A percentile compares a stretch with the other conserved stretches of the same genome.
phyloP scores from a whole-genome alignment of 1,284 basidiomycete species.

The Ganoderma resinaceum region DNA sequence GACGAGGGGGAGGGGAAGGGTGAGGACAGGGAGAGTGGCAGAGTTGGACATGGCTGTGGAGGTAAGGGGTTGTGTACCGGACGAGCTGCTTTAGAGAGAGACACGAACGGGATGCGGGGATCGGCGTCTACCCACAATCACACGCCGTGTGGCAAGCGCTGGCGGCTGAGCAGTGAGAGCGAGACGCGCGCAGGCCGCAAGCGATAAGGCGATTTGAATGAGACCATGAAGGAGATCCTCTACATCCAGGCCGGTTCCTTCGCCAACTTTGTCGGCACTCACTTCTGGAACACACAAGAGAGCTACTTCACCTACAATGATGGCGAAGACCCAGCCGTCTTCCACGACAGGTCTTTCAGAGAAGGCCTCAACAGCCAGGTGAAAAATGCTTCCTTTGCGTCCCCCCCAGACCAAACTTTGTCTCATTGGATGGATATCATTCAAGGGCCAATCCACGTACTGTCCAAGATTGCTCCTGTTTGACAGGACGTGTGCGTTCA shows the following conservation, averaged over 20 bases:
- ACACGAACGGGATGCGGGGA: constrained; percentile 13
- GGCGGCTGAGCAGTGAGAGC: too few relatives aligned
- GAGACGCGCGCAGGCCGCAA: not conserved
- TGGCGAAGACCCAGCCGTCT: constrained; percentile 50
- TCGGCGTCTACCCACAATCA: constrained; percentile 20
- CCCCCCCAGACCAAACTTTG: not conserved
- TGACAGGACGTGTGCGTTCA: constrained; percentile 65
- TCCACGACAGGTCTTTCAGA: constrained; percentile 68
- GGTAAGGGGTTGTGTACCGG: not conserved
- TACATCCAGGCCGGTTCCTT: constrained; percentile 75
- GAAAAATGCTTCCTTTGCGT: not conserved
- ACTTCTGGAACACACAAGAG: constrained; percentile 85
- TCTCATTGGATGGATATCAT: not conserved
- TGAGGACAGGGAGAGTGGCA: constrained; percentile 62
- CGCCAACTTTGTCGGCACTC: constrained; percentile 74
- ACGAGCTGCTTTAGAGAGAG: not conserved
- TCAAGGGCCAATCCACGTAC: constrained; percentile 61
- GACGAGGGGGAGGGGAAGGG: constrained; percentile 67
- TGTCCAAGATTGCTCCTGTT: constrained; percentile 71
- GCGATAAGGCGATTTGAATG: not conserved
- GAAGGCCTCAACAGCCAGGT: constrained; percentile 60
- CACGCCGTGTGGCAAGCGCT: constrained; percentile 3
- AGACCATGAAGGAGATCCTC: constrained; percentile 75
- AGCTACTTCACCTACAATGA: constrained; percentile 65
- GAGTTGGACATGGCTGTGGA: constrained; percentile 24